Percentiles rank a stretch among this genome's conserved stretches.
Evolutionary conservation across 176 grass and related monocot genomes (phyloP).

Genomic region (Rhynchospora tenuis): DNA sequence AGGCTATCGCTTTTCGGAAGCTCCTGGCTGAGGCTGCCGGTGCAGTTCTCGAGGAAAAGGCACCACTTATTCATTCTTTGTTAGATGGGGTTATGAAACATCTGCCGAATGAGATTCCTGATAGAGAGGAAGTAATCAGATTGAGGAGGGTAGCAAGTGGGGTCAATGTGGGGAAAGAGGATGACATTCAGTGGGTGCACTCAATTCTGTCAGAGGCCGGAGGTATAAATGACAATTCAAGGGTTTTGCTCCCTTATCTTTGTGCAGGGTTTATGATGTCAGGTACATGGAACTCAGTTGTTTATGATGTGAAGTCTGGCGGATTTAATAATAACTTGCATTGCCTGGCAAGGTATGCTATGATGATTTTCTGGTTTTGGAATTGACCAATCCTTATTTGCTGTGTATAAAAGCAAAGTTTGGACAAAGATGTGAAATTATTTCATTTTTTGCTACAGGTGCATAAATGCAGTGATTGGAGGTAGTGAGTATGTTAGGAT

Average conservation of each 20-base stretch:
- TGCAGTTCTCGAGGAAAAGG: slow-evolving; percentile 82
- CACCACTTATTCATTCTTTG: slow-evolving; percentile 75
- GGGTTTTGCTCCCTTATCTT: slow-evolving; percentile 91
- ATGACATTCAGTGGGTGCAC: slow-evolving; percentile 88
- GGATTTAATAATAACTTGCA: slow-evolving; percentile 91
- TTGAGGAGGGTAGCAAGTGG: slow-evolving; percentile 73
- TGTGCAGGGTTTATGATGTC: slow-evolving; percentile 94
- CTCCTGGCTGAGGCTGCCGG: slow-evolving; percentile 76
- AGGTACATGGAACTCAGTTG: slow-evolving; percentile 64
- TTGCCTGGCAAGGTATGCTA: slow-evolving; percentile 77
- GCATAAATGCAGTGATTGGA: slow-evolving; percentile 79
- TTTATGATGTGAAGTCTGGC: slow-evolving; percentile 71
- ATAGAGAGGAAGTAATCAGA: slow-evolving; percentile 68
- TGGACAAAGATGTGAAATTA: background rate
- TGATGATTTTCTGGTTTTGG: background rate
- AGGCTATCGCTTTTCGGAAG: slow-evolving; percentile 80
- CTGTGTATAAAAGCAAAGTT: background rate
- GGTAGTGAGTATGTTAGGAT: slow-evolving; percentile 83
- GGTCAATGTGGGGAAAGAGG: slow-evolving; percentile 67
- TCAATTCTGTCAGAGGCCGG: slow-evolving; percentile 63
- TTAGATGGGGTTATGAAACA: slow-evolving; percentile 63
- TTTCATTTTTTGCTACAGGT: slow-evolving; percentile 37
- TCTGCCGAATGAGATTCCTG: slow-evolving; percentile 74
- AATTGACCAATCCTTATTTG: background rate
- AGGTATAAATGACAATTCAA: slow-evolving; percentile 80